These are phyloP conservation scores for Lipomyces starkeyi DNA, from an alignment of 805 yeast genomes.

Conservation along the genomic window DNA sequence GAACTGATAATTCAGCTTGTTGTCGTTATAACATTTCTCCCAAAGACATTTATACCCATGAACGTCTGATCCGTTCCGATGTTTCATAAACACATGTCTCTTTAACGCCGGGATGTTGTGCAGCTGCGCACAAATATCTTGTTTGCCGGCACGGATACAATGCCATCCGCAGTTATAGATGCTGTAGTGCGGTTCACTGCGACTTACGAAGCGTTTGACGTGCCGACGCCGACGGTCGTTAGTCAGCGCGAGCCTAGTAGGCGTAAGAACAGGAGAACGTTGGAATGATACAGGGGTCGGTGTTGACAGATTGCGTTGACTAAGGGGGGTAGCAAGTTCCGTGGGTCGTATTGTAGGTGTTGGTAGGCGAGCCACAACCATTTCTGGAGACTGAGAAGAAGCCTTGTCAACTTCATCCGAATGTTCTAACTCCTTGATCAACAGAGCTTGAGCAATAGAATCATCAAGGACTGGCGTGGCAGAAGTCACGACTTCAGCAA, in stretches of 20 bases:
- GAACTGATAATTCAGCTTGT: conserved; percentile 10
- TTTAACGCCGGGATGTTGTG: not conserved
- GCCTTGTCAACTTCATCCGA: not conserved
- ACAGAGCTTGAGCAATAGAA: not conserved
- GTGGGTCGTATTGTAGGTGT: not conserved
- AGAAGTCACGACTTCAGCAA: not conserved
- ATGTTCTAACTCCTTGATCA: not conserved
- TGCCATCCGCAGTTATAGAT: not conserved
- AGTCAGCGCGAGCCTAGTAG: not conserved
- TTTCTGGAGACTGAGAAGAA: not conserved
- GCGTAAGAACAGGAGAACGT: not conserved
- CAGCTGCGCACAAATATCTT: conserved; percentile 11
- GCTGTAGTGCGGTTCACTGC: not conserved
- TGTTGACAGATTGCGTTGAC: not conserved
- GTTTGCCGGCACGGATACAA: not conserved
- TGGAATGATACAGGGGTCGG: not conserved
- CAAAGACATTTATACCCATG: conserved; percentile 9
- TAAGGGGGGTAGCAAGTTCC: not conserved
- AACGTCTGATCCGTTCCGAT: not conserved
- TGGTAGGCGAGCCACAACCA: not conserved
- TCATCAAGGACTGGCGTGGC: not conserved
- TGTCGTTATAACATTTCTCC: conserved; percentile 4
- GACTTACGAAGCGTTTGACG: not conserved
- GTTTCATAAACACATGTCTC: not conserved
- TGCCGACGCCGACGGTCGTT: not conserved